Evolutionary conservation across 1,139 yeast species (phyloP).

Genomic region (Saccharomycopsis hybrid): DNA sequence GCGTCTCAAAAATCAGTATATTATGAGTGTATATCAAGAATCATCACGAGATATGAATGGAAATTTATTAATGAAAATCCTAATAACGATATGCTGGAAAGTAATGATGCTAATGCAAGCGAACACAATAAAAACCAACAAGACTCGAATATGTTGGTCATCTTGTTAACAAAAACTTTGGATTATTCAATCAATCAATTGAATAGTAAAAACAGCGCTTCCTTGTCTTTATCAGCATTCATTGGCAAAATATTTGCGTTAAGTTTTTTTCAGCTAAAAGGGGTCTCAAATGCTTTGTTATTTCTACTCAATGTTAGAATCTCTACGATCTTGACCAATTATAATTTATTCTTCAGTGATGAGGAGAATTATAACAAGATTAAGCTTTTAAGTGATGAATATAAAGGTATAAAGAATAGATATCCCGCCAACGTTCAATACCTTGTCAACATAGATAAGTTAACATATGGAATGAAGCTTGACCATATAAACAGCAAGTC

Average conservation of each 20-base stretch:
- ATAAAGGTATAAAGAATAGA: background rate
- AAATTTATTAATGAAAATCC: slow-evolving; percentile 24
- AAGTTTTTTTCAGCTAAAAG: slow-evolving; percentile 52
- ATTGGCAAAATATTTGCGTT: slow-evolving; percentile 77
- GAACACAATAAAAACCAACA: slow-evolving; percentile 9
- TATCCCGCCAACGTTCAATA: slow-evolving; percentile 15
- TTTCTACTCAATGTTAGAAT: slow-evolving; percentile 52
- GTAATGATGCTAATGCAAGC: slow-evolving; percentile 5
- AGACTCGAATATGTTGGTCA: background rate
- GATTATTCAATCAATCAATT: slow-evolving; percentile 49
- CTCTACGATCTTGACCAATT: slow-evolving; percentile 29
- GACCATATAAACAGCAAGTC: background rate
- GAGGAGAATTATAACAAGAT: slow-evolving; percentile 20
- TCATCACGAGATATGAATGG: slow-evolving; percentile 66
- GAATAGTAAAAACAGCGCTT: slow-evolving; percentile 42
- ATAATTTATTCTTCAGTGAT: slow-evolving; percentile 19
- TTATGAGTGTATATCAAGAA: slow-evolving; percentile 65
- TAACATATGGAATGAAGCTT: slow-evolving; percentile 17
- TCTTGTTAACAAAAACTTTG: slow-evolving; percentile 44
- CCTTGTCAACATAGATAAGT: slow-evolving; percentile 6
- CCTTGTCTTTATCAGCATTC: slow-evolving; percentile 62
- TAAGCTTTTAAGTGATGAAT: slow-evolving; percentile 3
- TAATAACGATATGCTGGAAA: slow-evolving; percentile 19
- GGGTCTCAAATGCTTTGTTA: slow-evolving; percentile 56
- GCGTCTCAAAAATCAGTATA: slow-evolving; percentile 61